Percentiles rank a stretch among this genome's conserved stretches.
These are phyloP conservation scores for Agarophyton chilense DNA, from an alignment of 23 red algal genomes.

Conservation along the genomic window DNA sequence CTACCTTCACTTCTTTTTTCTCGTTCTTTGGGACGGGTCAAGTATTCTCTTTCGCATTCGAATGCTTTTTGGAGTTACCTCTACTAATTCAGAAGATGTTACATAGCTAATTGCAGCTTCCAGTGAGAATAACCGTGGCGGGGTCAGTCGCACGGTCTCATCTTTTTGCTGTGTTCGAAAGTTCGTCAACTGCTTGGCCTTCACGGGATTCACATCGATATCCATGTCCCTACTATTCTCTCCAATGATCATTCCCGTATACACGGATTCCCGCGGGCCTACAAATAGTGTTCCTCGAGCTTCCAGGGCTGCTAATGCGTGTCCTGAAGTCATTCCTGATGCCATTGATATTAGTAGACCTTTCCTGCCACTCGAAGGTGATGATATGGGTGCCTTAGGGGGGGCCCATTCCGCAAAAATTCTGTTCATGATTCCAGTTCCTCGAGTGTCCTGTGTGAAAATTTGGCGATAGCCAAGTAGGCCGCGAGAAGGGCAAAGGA, in stretches of 20 bases:
- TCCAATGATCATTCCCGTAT: conserved; percentile 86
- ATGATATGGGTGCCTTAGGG: background rate
- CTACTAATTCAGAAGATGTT: conserved; percentile 66
- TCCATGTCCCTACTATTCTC: conserved; percentile 71
- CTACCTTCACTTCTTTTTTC: conserved; percentile 51
- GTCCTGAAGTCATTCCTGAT: conserved; percentile 60
- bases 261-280: conserved; percentile 69
- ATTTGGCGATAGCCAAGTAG: conserved; percentile 79
- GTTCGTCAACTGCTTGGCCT: conserved; percentile 89
- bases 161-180: conserved; percentile 85
- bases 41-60: conserved; percentile 75
- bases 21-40: conserved; percentile 37
- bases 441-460: conserved; percentile 78
- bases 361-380: conserved; percentile 26
- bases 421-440: conserved; percentile 82
- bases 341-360: conserved; percentile 75
- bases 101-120: conserved; percentile 87
- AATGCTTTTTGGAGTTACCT: conserved; percentile 82
- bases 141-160: conserved; percentile 58
- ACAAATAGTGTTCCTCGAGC: conserved; percentile 70
- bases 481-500: conserved; percentile 83
- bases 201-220: conserved; percentile 85
- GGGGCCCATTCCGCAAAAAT: conserved; percentile 82
- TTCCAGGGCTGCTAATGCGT: conserved; percentile 65
- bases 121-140: conserved; percentile 56